These are phyloP conservation scores for Cicer chorassanicum DNA, from an alignment of 306 rosid species.

Conservation along the genomic window DNA sequence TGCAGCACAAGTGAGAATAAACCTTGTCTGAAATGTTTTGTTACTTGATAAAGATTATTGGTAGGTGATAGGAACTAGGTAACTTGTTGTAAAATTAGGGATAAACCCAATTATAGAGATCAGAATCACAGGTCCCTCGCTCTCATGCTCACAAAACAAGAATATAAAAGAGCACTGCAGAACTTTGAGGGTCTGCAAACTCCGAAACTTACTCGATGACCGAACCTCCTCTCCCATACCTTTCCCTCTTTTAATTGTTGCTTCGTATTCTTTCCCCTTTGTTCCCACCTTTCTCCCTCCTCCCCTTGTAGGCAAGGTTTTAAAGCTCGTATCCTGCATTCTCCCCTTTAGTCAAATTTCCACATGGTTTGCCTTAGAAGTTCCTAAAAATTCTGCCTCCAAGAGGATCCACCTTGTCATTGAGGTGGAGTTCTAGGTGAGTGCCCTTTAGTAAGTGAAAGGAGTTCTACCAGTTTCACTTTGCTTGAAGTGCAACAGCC, in stretches of 20 bases:
- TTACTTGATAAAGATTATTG: constrained; percentile 34
- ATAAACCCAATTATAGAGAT: constrained; percentile 19
- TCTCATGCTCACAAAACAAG: background rate
- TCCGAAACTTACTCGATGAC: constrained; percentile 12
- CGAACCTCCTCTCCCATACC: background rate
- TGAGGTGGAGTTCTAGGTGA: constrained; percentile 11
- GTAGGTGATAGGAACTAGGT: constrained; percentile 29
- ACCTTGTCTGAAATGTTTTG: constrained; percentile 20
- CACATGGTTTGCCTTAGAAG: constrained; percentile 13
- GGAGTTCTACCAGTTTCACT: constrained; percentile 21
- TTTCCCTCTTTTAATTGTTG: constrained; percentile 4
- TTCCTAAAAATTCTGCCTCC: background rate
- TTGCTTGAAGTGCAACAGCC: constrained; percentile 16
- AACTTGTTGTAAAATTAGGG: constrained; percentile 6
- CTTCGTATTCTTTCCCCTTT: constrained; percentile 4
- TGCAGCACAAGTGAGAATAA: constrained; percentile 83
- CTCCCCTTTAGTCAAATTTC: constrained; percentile 1
- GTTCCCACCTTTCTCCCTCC: background rate
- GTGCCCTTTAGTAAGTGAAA: constrained; percentile 26
- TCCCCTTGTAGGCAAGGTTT: constrained; percentile 19
- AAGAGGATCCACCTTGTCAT: constrained; percentile 8
- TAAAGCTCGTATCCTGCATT: constrained; percentile 19
- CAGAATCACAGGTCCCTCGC: constrained; percentile 30
- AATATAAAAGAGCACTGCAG: constrained; percentile 19
- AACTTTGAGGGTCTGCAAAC: background rate